These are phyloP conservation scores for Thraustotheca clavata DNA, from an alignment of 352 stramenopile genomes.

Conservation along the genomic window DNA sequence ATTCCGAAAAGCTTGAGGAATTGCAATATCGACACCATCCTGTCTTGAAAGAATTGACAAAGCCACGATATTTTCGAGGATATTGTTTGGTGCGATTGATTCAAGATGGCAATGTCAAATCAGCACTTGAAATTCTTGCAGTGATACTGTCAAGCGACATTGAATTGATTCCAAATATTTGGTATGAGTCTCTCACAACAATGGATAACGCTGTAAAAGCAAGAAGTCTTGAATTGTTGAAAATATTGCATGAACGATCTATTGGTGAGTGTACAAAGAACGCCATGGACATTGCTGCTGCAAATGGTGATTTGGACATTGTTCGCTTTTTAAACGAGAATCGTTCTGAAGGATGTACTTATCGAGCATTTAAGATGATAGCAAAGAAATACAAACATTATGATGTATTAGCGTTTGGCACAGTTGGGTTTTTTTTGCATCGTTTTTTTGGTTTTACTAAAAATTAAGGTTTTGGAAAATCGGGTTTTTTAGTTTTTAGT, in stretches of 20 bases:
- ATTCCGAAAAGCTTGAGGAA: background rate
- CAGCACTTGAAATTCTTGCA: background rate
- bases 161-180: background rate
- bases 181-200: background rate
- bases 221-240: background rate
- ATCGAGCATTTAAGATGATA: background rate
- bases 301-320: conserved; percentile 7
- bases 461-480: background rate
- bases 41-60: background rate
- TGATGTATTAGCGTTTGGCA: no score
- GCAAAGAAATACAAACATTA: background rate
- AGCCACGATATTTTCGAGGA: background rate
- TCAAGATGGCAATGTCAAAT: background rate
- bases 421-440: no score
- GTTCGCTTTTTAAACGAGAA: background rate
- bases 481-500: background rate
- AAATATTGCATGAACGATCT: background rate
- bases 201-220: background rate
- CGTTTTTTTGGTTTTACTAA: no score
- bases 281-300: conserved; percentile 12
- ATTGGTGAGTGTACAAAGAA: background rate
- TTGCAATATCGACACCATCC: background rate
- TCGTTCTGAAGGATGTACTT: background rate
- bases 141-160: background rate
- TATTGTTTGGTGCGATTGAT: background rate